These are phyloP conservation scores for Plectranthus barbatus DNA, from an alignment of 257 asterid species.

Conservation along the genomic window DNA sequence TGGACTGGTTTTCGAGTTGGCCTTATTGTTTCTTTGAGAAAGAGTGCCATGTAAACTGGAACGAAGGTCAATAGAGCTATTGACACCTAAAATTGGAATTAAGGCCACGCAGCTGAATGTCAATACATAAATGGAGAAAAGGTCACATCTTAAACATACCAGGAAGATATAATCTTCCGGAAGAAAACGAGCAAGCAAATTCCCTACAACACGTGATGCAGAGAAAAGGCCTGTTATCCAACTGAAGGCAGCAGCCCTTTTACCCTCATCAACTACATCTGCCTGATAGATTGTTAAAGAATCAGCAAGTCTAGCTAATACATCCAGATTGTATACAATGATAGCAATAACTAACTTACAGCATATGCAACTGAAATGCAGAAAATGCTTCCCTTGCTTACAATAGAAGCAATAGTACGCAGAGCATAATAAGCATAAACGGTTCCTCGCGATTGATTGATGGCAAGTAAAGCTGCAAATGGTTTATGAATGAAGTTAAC, in stretches of 20 bases:
- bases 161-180: constrained; percentile 58
- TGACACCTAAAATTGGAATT: constrained; percentile 56
- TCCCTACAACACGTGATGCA: constrained; percentile 79
- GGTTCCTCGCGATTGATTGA: constrained; percentile 56
- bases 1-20: constrained; percentile 28
- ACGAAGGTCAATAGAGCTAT: constrained; percentile 53
- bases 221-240: constrained; percentile 93
- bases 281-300: constrained; percentile 43
- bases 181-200: constrained; percentile 77
- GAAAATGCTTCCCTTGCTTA: constrained; percentile 96
- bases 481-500: constrained; percentile 2
- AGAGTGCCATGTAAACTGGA: constrained; percentile 60
- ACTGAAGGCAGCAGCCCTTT: constrained; percentile 71
- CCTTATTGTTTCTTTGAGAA: constrained; percentile 60
- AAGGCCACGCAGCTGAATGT: background rate
- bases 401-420: constrained; percentile 59
- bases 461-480: constrained; percentile 72
- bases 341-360: constrained; percentile 38
- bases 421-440: constrained; percentile 70
- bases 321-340: background rate
- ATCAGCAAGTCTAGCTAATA: background rate
- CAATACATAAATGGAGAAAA: background rate
- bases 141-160: constrained; percentile 32
- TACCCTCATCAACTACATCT: constrained; percentile 56
- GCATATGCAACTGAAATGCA: constrained; percentile 84